A percentile compares a stretch with the other conserved stretches of the same genome.
phyloP scores from a whole-genome alignment of 768 basidiomycete species.

The Collybia sp. region DNA sequence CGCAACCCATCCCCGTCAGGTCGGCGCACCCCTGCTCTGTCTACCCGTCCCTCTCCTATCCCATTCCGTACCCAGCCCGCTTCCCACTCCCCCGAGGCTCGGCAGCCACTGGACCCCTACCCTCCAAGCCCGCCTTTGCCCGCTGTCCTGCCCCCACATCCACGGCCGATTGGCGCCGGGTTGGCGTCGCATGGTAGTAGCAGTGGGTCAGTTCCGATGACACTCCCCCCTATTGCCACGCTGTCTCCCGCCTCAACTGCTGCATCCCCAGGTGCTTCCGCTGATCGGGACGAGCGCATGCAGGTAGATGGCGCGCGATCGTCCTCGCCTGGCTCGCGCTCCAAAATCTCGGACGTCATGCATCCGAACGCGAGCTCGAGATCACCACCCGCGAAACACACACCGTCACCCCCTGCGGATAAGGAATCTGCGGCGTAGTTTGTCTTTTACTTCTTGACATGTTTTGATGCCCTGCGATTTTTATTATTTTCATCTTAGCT shows the following conservation, averaged over 20 bases:
- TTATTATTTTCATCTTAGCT: conserved; percentile 1
- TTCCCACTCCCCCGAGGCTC: conserved; percentile 65
- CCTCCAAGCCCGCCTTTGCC: conserved; percentile 53
- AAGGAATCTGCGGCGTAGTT: conserved; percentile 25
- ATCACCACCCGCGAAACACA: conserved; percentile 47
- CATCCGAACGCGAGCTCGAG: conserved; percentile 27
- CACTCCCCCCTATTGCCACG: conserved; percentile 68
- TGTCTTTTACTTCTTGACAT: conserved; percentile 9
- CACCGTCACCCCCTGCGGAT: conserved; percentile 51
- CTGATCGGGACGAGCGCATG: conserved; percentile 50
- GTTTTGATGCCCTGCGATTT: conserved; percentile 2
- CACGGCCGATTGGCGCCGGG: conserved; percentile 62
- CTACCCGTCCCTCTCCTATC: conserved; percentile 64
- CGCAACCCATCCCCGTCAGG: conserved; percentile 45
- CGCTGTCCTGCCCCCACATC: conserved; percentile 66
- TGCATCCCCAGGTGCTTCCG: conserved; percentile 41
- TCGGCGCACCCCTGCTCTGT: conserved; percentile 50
- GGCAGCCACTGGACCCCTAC: conserved; percentile 42
- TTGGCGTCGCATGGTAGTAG: conserved; percentile 29
- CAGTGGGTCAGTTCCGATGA: conserved; percentile 33
- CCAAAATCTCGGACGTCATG: conserved; percentile 51
- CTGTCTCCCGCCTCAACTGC: conserved; percentile 57
- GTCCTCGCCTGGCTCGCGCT: conserved; percentile 44
- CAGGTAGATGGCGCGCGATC: conserved; percentile 49
- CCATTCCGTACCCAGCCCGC: conserved; percentile 71